Evolutionary conservation across 768 basidiomycete species (phyloP).

Genomic region (Calvatia gigantea): DNA sequence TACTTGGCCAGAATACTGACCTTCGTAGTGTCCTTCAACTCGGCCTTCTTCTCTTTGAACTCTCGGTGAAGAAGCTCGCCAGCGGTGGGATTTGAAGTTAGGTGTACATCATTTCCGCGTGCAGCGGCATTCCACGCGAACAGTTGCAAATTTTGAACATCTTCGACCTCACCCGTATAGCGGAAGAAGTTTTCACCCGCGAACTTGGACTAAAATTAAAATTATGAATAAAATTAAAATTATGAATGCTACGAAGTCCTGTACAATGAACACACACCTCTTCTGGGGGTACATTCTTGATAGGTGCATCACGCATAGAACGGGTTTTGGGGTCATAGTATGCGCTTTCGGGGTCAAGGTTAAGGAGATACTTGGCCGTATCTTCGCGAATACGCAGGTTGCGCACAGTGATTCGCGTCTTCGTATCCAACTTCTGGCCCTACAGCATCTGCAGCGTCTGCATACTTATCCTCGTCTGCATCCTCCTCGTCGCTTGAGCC

Average conservation of each 20-base stretch:
- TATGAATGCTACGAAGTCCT: no score
- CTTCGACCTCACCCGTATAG: constrained; percentile 87
- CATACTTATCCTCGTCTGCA: constrained; percentile 97
- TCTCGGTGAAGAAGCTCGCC: constrained; percentile 90
- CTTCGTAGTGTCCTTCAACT: constrained; percentile 83
- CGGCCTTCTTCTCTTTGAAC: constrained; percentile 90
- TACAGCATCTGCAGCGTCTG: constrained; percentile 95
- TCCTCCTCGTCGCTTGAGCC: constrained; percentile 96
- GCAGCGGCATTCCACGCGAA: constrained; percentile 97
- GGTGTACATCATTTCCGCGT: constrained; percentile 90
- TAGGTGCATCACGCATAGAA: constrained; percentile 97
- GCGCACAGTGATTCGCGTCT: constrained; percentile 96
- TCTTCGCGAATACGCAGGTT: constrained; percentile 99
- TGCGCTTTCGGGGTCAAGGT: constrained; percentile 90
- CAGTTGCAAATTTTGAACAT: constrained; percentile 87
- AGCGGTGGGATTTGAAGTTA: constrained; percentile 95
- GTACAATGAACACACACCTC: constrained; percentile 57
- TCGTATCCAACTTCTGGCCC: constrained; percentile 98
- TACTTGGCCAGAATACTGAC: constrained; percentile 89
- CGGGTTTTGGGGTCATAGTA: constrained; percentile 99
- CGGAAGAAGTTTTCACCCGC: constrained; percentile 97
- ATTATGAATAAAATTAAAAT: constrained; percentile 3
- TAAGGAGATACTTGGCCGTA: constrained; percentile 97
- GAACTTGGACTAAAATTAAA: constrained; percentile 67
- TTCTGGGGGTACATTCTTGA: constrained; percentile 73